A percentile compares a stretch with the other conserved stretches of the same genome.
These are phyloP conservation scores for Orbilia blumenaviensis DNA, from an alignment of 2,329 filamentous ascomycete species.

Conservation along the genomic window DNA sequence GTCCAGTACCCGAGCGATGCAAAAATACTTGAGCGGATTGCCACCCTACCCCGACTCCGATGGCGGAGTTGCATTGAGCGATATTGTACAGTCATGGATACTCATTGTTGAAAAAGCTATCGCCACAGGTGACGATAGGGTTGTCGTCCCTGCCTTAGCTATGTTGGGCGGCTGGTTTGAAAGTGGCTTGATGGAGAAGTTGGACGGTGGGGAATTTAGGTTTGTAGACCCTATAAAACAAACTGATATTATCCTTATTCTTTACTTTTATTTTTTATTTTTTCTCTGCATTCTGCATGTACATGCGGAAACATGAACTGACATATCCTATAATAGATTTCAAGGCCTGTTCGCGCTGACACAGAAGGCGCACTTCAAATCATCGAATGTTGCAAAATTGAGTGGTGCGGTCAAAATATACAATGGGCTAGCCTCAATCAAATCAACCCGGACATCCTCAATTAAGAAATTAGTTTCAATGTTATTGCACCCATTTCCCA, in stretches of 20 bases:
- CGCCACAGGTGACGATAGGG: conserved; percentile 69
- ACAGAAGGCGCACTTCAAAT: conserved; percentile 84
- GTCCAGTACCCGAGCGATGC: conserved; percentile 72
- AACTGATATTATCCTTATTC: not conserved
- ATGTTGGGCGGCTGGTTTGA: conserved; percentile 65
- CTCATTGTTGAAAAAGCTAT: conserved; percentile 54
- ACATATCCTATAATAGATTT: conserved; percentile 61
- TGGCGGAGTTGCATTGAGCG: conserved; percentile 62
- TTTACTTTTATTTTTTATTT: too few relatives aligned
- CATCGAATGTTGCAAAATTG: conserved; percentile 81
- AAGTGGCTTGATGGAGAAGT: conserved; percentile 65
- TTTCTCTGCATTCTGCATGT: too few relatives aligned
- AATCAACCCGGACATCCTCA: conserved; percentile 66
- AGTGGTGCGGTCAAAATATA: conserved; percentile 84
- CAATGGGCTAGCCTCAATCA: conserved; percentile 69
- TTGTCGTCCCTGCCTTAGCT: conserved; percentile 74
- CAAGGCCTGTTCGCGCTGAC: conserved; percentile 73
- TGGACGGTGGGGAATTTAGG: conserved; percentile 55
- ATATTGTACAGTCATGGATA: conserved; percentile 60
- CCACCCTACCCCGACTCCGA: conserved; percentile 56
- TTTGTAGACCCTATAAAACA: conserved; percentile 9
- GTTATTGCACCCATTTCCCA: conserved; percentile 83
- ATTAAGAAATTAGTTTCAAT: conserved; percentile 76
- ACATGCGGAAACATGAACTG: not conserved
- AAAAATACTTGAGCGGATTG: conserved; percentile 63